These are phyloP conservation scores for Colletotrichum sp. DNA, from an alignment of 2,329 filamentous ascomycete genomes.

Conservation along the genomic window DNA sequence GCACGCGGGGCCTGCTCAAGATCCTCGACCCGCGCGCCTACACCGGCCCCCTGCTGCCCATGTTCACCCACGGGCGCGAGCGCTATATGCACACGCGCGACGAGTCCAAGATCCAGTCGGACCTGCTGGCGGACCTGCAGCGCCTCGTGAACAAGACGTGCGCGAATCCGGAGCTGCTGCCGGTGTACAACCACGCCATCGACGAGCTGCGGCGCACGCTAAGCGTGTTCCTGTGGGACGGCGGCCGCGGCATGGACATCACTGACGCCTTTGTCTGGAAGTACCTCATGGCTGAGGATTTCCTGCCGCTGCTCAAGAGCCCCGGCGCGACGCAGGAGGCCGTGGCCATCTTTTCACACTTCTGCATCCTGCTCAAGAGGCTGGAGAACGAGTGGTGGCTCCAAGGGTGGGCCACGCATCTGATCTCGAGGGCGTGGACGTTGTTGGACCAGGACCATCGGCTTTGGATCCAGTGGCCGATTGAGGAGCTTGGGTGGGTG, in stretches of 20 bases:
- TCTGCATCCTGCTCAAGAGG: slow-evolving; percentile 35
- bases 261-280: slow-evolving; percentile 45
- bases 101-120: slow-evolving; percentile 5
- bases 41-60: slow-evolving; percentile 19
- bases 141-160: slow-evolving; percentile 21
- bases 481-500: slow-evolving; percentile 27
- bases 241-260: slow-evolving; percentile 31
- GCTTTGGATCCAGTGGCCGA: slow-evolving; percentile 34
- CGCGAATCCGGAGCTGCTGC: slow-evolving; percentile 21
- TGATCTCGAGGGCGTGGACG: slow-evolving; percentile 34
- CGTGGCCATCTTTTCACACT: slow-evolving; percentile 38
- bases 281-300: slow-evolving; percentile 37
- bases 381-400: slow-evolving; percentile 39
- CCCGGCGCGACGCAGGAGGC: slow-evolving; percentile 29
- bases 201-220: slow-evolving; percentile 23
- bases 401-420: slow-evolving; percentile 36
- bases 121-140: slow-evolving; percentile 24
- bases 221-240: slow-evolving; percentile 18
- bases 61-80: slow-evolving; percentile 26
- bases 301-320: slow-evolving; percentile 35
- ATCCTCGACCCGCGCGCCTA: slow-evolving; percentile 22
- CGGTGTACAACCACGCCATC: slow-evolving; percentile 23
- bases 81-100: slow-evolving; percentile 23
- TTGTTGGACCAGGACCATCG: slow-evolving; percentile 40
- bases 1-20: slow-evolving; percentile 27